These are phyloP conservation scores for Cyclostephanos invisitatus DNA, from an alignment of 108 stramenopile genomes.

Conservation along the genomic window DNA sequence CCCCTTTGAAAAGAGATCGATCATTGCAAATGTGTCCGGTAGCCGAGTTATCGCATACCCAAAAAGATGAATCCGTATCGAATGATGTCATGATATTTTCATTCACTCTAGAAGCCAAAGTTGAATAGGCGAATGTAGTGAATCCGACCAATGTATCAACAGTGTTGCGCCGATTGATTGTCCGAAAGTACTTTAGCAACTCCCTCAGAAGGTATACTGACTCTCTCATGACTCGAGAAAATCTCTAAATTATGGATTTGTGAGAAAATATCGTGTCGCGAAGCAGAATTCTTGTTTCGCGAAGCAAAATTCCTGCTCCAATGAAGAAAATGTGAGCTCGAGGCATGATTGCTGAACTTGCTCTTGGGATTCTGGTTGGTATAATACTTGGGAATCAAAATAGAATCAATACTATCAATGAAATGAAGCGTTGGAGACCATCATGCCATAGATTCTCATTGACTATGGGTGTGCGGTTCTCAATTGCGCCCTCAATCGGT, in stretches of 20 bases:
- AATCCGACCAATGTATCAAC: neutral
- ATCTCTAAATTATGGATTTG: too few relatives aligned
- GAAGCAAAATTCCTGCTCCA: too few relatives aligned
- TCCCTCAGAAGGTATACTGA: neutral
- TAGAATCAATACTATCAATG: too few relatives aligned
- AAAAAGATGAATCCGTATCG: constrained; percentile 8
- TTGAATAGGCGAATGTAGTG: neutral
- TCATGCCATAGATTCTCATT: neutral
- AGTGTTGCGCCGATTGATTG: neutral
- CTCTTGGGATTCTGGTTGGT: too few relatives aligned
- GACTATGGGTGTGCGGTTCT: neutral
- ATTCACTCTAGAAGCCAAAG: neutral
- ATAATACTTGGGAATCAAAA: too few relatives aligned
- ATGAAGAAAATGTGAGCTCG: too few relatives aligned
- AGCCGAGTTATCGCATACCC: constrained; percentile 8
- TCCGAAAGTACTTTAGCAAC: neutral
- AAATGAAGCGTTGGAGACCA: too few relatives aligned
- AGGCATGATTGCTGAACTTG: too few relatives aligned
- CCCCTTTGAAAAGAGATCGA: neutral
- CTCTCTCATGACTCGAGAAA: neutral
- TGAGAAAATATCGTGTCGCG: too few relatives aligned
- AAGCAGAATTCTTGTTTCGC: too few relatives aligned
- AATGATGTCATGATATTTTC: neutral
- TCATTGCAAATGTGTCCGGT: constrained; percentile 9
- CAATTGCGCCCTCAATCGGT: neutral